Percentiles rank a stretch among this genome's conserved stretches.
These are phyloP conservation scores for Postia placenta DNA, from an alignment of 768 basidiomycete species.

Conservation along the genomic window DNA sequence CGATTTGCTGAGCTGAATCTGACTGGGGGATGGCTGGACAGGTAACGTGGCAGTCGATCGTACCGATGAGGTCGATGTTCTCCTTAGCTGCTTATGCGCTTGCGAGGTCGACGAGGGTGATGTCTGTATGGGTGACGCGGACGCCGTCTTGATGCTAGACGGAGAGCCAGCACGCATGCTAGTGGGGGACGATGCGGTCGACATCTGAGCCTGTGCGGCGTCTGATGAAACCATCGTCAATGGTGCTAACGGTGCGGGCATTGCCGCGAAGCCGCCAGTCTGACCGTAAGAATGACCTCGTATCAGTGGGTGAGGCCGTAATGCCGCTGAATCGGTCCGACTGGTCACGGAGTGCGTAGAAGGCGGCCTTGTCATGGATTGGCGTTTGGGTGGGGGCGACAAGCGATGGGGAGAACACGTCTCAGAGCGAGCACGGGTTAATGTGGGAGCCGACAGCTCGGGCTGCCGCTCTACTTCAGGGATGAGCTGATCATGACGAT, in stretches of 20 bases:
- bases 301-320: constrained; percentile 74
- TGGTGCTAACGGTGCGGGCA: constrained; percentile 50
- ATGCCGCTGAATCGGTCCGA: constrained; percentile 24
- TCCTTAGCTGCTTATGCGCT: constrained; percentile 29
- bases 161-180: constrained; percentile 26
- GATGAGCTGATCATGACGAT: constrained; percentile 9
- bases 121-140: constrained; percentile 21
- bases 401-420: constrained; percentile 34
- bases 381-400: constrained; percentile 32
- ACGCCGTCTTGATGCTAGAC: constrained; percentile 32
- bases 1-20: constrained; percentile 15
- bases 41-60: constrained; percentile 58
- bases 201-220: constrained; percentile 35
- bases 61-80: constrained; percentile 53
- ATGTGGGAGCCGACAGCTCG: constrained; percentile 18
- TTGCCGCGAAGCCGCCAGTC: constrained; percentile 25
- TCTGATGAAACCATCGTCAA: constrained; percentile 51
- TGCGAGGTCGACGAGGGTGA: constrained; percentile 22
- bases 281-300: constrained; percentile 64
- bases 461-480: constrained; percentile 11
- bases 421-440: constrained; percentile 30
- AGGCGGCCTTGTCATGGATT: constrained; percentile 49
- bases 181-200: constrained; percentile 31
- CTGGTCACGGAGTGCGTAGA: constrained; percentile 53
- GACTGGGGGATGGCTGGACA: constrained; percentile 22